Conservation (phyloP, 2,329 filamentous ascomycete species). For the Fusarium penzigii region DNA sequence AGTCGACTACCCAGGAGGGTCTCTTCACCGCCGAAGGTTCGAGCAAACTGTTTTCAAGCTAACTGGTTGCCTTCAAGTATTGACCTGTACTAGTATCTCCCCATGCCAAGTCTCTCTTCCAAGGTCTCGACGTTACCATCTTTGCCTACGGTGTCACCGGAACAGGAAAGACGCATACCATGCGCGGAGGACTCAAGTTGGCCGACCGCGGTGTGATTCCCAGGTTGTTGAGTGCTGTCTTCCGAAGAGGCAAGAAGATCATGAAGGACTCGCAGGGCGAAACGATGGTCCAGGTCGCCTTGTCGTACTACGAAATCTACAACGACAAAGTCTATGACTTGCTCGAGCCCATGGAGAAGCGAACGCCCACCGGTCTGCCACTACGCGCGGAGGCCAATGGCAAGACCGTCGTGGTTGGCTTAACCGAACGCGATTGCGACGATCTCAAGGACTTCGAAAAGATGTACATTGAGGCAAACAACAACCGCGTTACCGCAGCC, state of each 20-base stretch:
- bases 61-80: constrained; percentile 18
- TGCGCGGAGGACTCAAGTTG: constrained; percentile 86
- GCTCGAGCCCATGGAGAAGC: constrained; percentile 84
- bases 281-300: constrained; percentile 70
- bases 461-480: constrained; percentile 89
- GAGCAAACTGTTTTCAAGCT: constrained; percentile 23
- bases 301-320: constrained; percentile 97
- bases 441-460: constrained; percentile 88
- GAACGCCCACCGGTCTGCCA: constrained; percentile 76
- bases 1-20: constrained; percentile 76
- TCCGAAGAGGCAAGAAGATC: constrained; percentile 81
- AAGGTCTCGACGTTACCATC: constrained; percentile 82
- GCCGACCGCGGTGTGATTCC: constrained; percentile 88
- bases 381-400: constrained; percentile 84
- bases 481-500: constrained; percentile 83
- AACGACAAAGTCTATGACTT: constrained; percentile 94
- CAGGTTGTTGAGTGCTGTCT: constrained; percentile 80
- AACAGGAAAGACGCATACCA: constrained; percentile 93
- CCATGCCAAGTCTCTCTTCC: constrained; percentile 88
- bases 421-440: constrained; percentile 80
- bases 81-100: constrained; percentile 67
- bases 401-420: constrained; percentile 82
- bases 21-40: constrained; percentile 87
- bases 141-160: constrained; percentile 94
- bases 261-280: constrained; percentile 73